A percentile compares a stretch with the other conserved stretches of the same genome.
Conservation (phyloP, 106 monocot genomes). For the Narthecium ossifragum region DNA sequence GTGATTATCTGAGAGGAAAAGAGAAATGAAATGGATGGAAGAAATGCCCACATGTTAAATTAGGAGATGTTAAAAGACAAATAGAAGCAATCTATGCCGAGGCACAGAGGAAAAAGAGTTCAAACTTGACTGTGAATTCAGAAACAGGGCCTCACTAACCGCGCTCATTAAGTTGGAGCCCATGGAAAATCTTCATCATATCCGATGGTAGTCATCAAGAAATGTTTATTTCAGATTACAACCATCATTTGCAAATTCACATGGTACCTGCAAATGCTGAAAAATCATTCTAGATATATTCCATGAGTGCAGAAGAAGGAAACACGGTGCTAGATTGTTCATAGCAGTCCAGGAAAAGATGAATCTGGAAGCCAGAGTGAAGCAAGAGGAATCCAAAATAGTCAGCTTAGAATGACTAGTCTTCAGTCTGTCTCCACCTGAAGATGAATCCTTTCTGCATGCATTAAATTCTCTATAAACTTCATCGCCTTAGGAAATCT, state of each 20-base stretch:
- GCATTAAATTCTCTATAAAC: constrained; percentile 24
- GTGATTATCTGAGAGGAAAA: too few relatives aligned
- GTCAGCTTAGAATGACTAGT: background rate
- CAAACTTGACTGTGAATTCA: too few relatives aligned
- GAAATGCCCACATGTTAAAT: too few relatives aligned
- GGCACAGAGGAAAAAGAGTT: too few relatives aligned
- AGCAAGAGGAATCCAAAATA: background rate
- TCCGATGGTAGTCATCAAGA: background rate
- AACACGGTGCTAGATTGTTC: too few relatives aligned
- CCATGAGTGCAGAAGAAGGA: background rate
- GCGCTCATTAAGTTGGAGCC: too few relatives aligned
- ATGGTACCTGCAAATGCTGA: background rate
- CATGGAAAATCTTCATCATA: background rate
- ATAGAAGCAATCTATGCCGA: too few relatives aligned
- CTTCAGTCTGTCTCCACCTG: background rate
- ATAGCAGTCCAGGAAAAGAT: too few relatives aligned
- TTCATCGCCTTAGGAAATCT: constrained; percentile 24
- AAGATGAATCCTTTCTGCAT: constrained; percentile 1
- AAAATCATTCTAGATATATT: background rate
- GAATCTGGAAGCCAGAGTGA: background rate
- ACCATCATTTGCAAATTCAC: background rate
- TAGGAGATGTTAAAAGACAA: too few relatives aligned
- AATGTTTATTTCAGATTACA: background rate
- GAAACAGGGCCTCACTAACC: too few relatives aligned
- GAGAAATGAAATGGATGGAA: too few relatives aligned